Evolutionary conservation across 2,329 filamentous ascomycete genomes (phyloP).

Genomic region (Pseudopithomyces maydicus): DNA sequence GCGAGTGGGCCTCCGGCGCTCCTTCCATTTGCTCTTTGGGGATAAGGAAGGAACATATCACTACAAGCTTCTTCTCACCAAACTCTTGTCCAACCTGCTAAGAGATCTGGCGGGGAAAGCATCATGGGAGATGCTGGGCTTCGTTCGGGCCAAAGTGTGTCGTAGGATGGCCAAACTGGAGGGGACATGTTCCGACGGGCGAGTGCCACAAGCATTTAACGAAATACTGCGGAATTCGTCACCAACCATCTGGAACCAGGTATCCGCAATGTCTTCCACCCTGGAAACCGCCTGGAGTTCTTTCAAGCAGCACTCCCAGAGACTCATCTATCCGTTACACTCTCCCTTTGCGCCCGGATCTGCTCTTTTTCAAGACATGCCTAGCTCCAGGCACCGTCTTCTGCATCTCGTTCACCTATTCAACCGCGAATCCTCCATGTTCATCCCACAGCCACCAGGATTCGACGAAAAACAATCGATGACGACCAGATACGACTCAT

Average conservation of each 20-base stretch:
- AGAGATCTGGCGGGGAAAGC: conserved; percentile 34
- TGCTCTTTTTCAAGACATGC: background rate
- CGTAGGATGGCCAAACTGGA: conserved; percentile 65
- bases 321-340: background rate
- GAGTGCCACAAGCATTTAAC: no score
- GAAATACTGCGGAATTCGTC: no score
- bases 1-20: conserved; percentile 62
- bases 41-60: conserved; percentile 50
- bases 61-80: conserved; percentile 65
- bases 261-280: no score
- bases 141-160: conserved; percentile 59
- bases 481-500: background rate
- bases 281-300: no score
- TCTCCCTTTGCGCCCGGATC: background rate
- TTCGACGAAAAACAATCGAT: background rate
- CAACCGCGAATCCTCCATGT: no score
- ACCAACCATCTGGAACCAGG: no score
- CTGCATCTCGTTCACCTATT: no score
- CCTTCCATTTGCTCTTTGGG: conserved; percentile 52
- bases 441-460: no score
- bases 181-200: no score
- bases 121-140: no score
- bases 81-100: conserved; percentile 55
- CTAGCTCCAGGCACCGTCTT: background rate
- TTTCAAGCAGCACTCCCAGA: background rate